These are phyloP conservation scores for Polyplosphaeria fusca DNA, from an alignment of 495 filamentous ascomycete genomes.

Conservation along the genomic window DNA sequence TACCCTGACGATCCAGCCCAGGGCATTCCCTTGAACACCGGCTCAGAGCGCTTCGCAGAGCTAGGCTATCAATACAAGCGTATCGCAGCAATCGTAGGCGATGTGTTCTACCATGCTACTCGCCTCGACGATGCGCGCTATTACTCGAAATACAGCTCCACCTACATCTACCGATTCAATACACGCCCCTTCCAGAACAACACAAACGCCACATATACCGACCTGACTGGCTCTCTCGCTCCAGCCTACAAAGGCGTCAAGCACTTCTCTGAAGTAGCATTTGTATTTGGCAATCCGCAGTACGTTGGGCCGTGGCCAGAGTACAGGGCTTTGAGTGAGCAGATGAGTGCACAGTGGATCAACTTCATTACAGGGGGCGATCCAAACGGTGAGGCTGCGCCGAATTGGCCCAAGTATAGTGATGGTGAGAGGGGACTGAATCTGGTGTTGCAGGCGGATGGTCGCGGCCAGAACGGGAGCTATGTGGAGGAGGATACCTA, in stretches of 20 bases:
- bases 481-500: constrained; percentile 34
- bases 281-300: constrained; percentile 28
- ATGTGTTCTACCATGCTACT: constrained; percentile 34
- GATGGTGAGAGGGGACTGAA: constrained; percentile 24
- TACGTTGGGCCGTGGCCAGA: constrained; percentile 33
- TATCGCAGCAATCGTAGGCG: constrained; percentile 30
- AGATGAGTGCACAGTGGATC: constrained; percentile 34
- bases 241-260: constrained; percentile 33
- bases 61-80: constrained; percentile 33
- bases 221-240: constrained; percentile 10
- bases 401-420: constrained; percentile 32
- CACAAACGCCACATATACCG: constrained; percentile 28
- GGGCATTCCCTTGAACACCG: constrained; percentile 32
- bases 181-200: constrained; percentile 29
- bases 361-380: constrained; percentile 28
- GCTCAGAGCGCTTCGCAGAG: constrained; percentile 28
- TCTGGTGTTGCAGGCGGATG: constrained; percentile 33
- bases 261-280: constrained; percentile 33
- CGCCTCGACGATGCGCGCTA: constrained; percentile 27
- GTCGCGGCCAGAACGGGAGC: constrained; percentile 27
- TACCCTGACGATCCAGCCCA: constrained; percentile 33
- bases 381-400: constrained; percentile 28
- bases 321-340: constrained; percentile 26
- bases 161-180: constrained; percentile 37
- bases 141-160: constrained; percentile 28